These are phyloP conservation scores for Fusarium pilosicola DNA, from an alignment of 2,329 filamentous ascomycete species.

Conservation along the genomic window DNA sequence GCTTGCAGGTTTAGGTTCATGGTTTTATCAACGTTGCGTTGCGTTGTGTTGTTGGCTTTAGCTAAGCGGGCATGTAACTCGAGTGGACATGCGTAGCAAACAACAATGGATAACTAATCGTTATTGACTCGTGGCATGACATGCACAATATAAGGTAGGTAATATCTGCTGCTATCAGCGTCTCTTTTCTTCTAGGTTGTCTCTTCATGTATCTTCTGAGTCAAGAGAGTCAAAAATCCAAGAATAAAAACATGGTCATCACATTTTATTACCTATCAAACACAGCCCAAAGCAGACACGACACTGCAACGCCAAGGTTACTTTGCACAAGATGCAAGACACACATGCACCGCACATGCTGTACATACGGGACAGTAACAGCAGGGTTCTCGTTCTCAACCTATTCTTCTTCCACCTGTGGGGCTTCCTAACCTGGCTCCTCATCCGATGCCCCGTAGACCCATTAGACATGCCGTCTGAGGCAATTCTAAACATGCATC, in stretches of 20 bases:
- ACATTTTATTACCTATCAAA: constrained; percentile 6
- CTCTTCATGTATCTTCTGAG: not conserved
- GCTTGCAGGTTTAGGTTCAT: constrained; percentile 9
- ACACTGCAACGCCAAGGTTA: constrained; percentile 9
- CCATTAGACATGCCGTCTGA: constrained; percentile 31
- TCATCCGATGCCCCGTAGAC: constrained; percentile 40
- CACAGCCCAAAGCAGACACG: not conserved
- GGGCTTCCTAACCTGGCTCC: constrained; percentile 37
- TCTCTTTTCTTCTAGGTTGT: not conserved
- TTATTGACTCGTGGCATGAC: constrained; percentile 16
- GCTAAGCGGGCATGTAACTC: constrained; percentile 2
- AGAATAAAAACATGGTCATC: not conserved
- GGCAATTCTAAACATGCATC: constrained; percentile 40
- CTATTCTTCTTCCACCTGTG: constrained; percentile 20
- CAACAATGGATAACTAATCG: not conserved
- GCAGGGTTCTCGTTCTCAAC: constrained; percentile 23
- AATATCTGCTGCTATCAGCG: not conserved
- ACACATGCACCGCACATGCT: constrained; percentile 27
- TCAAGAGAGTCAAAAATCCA: not conserved
- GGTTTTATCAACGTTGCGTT: constrained; percentile 1
- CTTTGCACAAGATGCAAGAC: constrained; percentile 25
- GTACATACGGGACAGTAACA: not conserved
- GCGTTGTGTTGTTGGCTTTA: not conserved
- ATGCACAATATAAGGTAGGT: not conserved
- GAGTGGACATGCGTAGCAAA: not conserved